These are phyloP conservation scores for Oryza punctata DNA, from an alignment of 176 grass and related monocot genomes.

Conservation along the genomic window DNA sequence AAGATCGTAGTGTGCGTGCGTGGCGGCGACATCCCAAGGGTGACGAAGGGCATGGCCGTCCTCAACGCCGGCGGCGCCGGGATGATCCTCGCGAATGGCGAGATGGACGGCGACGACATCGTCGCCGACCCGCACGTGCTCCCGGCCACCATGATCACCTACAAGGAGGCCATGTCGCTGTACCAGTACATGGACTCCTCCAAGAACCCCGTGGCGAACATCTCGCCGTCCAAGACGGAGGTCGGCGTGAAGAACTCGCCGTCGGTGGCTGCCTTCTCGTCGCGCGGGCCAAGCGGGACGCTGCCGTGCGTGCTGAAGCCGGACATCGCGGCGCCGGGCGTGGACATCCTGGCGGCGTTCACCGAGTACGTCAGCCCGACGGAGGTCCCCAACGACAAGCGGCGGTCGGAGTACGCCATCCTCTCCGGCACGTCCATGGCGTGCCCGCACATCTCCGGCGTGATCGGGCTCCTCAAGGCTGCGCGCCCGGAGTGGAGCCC, in stretches of 20 bases:
- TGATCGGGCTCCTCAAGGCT: slow-evolving; percentile 52
- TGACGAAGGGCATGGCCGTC: slow-evolving; percentile 47
- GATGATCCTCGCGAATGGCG: slow-evolving; percentile 62
- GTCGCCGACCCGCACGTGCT: slow-evolving; percentile 63
- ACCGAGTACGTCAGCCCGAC: slow-evolving; percentile 50
- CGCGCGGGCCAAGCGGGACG: slow-evolving; percentile 59
- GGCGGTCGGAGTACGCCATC: slow-evolving; percentile 57
- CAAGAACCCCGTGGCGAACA: slow-evolving; percentile 45
- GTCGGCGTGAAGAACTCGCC: slow-evolving; percentile 65
- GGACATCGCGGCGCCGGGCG: slow-evolving; percentile 67
- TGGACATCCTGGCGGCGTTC: slow-evolving; percentile 69
- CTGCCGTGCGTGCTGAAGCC: slow-evolving; percentile 66
- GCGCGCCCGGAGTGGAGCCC: slow-evolving; percentile 69
- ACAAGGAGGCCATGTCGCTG: slow-evolving; percentile 40
- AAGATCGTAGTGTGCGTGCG: slow-evolving; percentile 70
- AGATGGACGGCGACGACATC: slow-evolving; percentile 28
- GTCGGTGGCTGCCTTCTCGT: slow-evolving; percentile 55
- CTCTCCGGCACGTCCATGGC: slow-evolving; percentile 81
- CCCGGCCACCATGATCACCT: slow-evolving; percentile 70
- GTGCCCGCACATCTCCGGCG: slow-evolving; percentile 67
- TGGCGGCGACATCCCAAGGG: neutral
- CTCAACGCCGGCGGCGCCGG: slow-evolving; percentile 49
- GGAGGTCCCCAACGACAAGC: slow-evolving; percentile 25
- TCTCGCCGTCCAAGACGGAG: slow-evolving; percentile 58
- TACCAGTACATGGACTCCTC: slow-evolving; percentile 51